A percentile compares a stretch with the other conserved stretches of the same genome.
phyloP scores from a whole-genome alignment of 495 filamentous ascomycete species.

The Recurvomyces mirabilis region DNA sequence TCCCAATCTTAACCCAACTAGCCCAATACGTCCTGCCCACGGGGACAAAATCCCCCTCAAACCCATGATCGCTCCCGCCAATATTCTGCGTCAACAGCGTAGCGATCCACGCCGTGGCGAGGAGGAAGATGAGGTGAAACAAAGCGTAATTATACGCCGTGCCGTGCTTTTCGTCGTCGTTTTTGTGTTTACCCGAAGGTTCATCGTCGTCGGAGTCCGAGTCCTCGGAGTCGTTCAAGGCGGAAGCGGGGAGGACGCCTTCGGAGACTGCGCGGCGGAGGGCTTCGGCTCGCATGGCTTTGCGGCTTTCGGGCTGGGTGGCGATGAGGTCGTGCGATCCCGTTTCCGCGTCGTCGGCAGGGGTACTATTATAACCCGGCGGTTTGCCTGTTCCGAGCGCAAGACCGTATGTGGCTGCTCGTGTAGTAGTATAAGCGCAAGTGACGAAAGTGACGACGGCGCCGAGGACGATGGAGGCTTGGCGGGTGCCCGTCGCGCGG shows the following conservation, averaged over 20 bases:
- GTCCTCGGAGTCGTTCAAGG: constrained; percentile 68
- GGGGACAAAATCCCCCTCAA: constrained; percentile 66
- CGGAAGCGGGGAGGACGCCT: constrained; percentile 82
- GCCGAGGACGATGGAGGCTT: constrained; percentile 77
- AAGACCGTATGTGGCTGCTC: constrained; percentile 87
- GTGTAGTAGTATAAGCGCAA: constrained; percentile 92
- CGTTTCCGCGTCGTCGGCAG: constrained; percentile 52
- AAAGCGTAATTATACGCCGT: constrained; percentile 95
- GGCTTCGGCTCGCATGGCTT: constrained; percentile 85
- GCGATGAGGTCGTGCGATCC: constrained; percentile 79
- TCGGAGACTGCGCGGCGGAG: constrained; percentile 85
- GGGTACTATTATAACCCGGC: constrained; percentile 35
- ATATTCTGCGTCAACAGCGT: constrained; percentile 82
- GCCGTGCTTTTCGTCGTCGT: constrained; percentile 73
- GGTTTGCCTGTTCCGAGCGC: constrained; percentile 50
- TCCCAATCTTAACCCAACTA: constrained; percentile 98
- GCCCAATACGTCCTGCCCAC: constrained; percentile 95
- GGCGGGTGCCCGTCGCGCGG: constrained; percentile 79
- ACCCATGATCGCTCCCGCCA: constrained; percentile 44
- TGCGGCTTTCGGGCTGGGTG: constrained; percentile 65
- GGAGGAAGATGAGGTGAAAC: constrained; percentile 96
- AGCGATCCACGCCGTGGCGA: constrained; percentile 90
- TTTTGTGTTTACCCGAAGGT: constrained; percentile 39
- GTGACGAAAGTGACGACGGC: constrained; percentile 95
- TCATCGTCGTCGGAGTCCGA: constrained; percentile 52